Percentiles rank a stretch among this genome's conserved stretches.
phyloP scores from a whole-genome alignment of 352 stramenopile genomes.

The Globisporangium uncinulatum region DNA sequence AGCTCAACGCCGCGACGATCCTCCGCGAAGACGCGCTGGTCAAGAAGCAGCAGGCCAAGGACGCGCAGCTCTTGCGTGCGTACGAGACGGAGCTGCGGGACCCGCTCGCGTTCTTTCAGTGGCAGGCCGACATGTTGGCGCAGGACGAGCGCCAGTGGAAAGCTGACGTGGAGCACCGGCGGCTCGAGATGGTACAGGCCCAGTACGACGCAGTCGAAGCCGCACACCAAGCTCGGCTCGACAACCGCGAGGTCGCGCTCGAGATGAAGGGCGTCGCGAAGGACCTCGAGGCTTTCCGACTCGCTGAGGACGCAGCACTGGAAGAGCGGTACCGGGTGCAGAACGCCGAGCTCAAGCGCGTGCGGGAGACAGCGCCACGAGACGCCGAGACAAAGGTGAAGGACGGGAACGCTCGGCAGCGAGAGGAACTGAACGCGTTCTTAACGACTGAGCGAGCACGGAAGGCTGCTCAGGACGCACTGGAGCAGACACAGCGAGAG shows the following conservation, averaged over 20 bases:
- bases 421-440: constrained; percentile 62
- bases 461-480: constrained; percentile 49
- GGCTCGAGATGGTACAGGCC: constrained; percentile 79
- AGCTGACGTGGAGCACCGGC: constrained; percentile 67
- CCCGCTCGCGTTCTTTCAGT: constrained; percentile 88
- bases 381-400: constrained; percentile 64
- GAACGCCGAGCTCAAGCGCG: constrained; percentile 64
- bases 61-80: constrained; percentile 76
- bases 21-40: constrained; percentile 89
- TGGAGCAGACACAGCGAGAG: constrained; percentile 70
- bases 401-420: constrained; percentile 51
- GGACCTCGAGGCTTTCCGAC: constrained; percentile 55
- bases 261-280: constrained; percentile 74
- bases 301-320: constrained; percentile 48
- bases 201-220: constrained; percentile 76
- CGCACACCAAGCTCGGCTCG: constrained; percentile 52
- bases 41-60: constrained; percentile 89
- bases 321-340: constrained; percentile 47
- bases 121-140: constrained; percentile 83
- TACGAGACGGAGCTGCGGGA: constrained; percentile 91
- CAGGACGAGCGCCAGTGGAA: constrained; percentile 67
- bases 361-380: constrained; percentile 72
- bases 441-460: constrained; percentile 51
- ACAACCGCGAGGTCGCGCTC: constrained; percentile 78
- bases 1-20: constrained; percentile 87